These are phyloP conservation scores for Cutaneotrichosporon sp. DNA, from an alignment of 1,284 basidiomycete species.

Conservation along the genomic window DNA sequence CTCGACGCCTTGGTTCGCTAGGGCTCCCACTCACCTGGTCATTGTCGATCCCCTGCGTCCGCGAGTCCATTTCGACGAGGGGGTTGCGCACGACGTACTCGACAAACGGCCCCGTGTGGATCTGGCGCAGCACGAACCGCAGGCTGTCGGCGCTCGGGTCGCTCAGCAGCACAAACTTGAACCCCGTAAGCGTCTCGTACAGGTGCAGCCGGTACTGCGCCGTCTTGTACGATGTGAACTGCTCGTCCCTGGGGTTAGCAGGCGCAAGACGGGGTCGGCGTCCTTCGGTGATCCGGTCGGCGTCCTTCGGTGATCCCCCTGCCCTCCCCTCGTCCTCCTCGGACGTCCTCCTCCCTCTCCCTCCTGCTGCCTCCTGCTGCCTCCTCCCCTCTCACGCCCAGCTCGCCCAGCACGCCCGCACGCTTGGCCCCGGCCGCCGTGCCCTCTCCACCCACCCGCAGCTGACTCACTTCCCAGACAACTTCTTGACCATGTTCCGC, in stretches of 20 bases:
- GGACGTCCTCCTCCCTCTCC: neutral
- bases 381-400: neutral
- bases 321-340: too few species aligned
- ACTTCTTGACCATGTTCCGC: slow-evolving; percentile 91
- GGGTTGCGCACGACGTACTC: slow-evolving; percentile 94
- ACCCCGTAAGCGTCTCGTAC: slow-evolving; percentile 87
- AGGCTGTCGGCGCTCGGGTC: slow-evolving; percentile 80
- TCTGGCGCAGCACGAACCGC: slow-evolving; percentile 78
- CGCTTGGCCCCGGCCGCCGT: too few species aligned
- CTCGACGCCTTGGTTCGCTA: too few species aligned
- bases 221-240: slow-evolving; percentile 87
- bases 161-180: slow-evolving; percentile 93
- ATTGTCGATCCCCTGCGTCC: slow-evolving; percentile 81
- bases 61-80: slow-evolving; percentile 75
- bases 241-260: slow-evolving; percentile 69
- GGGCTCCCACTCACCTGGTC: slow-evolving; percentile 57
- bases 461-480: slow-evolving; percentile 80
- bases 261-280: too few species aligned
- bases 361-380: too few species aligned
- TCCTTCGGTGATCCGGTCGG: too few species aligned
- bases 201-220: slow-evolving; percentile 91
- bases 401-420: slow-evolving; percentile 12
- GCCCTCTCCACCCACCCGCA: too few species aligned
- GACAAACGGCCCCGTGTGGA: slow-evolving; percentile 91
- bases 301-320: too few species aligned